Base-by-base conservation (phyloP, 768 basidiomycete genomes). In the Mycena chlorophos region DNA sequence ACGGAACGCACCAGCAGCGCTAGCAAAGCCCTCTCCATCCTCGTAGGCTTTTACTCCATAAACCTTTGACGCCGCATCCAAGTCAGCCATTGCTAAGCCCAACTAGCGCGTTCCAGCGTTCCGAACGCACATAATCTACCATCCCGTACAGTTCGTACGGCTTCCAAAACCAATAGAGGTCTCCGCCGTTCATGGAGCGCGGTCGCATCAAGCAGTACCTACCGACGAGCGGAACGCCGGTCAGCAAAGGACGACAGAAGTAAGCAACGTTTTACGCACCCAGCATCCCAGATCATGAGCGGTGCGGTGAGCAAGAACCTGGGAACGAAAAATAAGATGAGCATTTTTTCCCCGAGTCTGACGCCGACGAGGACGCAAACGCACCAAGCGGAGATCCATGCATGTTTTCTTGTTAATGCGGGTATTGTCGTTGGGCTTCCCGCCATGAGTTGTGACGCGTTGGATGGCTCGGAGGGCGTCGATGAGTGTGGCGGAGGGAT, bases 81-180 rank as follows among this genome's bases (percentile, higher is more conserved):
- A 26, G 57, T 27, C 16, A 48, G 47, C 23, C 39, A 17, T n/a
- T 5, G 1, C 5, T 2, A 39, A 16, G 37, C 39, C 30, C 43
- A 59, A 25, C 39, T 23, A 38, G 25, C 54, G 47, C 48, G 38
- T 22, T 39, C 54, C 3, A 26, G 49, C 52, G 25, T 49, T n/a
- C n/a, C n/a, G n/a, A n/a, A 66, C 71, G 52, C 55, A 67, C 61
- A 56, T 68, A 65, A 64, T 73, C 69, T 23, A 90, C 68, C 13
- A 82, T 73, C 60, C 84, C 86, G 69, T 88, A 89, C 51, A 82
- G 56, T 56, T 78, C 82, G 66, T 92, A 92, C 2, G 84, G 84
- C 51, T 78, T 76, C 90, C 90, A 93, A 51, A 92, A 82, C 90
- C 90, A 92, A 60, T 89, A 82, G 34, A 91, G 75, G 72, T 92